These are phyloP conservation scores for Chrysoporthe puriensis DNA, from an alignment of 2,329 filamentous ascomycete genomes.

Conservation along the genomic window DNA sequence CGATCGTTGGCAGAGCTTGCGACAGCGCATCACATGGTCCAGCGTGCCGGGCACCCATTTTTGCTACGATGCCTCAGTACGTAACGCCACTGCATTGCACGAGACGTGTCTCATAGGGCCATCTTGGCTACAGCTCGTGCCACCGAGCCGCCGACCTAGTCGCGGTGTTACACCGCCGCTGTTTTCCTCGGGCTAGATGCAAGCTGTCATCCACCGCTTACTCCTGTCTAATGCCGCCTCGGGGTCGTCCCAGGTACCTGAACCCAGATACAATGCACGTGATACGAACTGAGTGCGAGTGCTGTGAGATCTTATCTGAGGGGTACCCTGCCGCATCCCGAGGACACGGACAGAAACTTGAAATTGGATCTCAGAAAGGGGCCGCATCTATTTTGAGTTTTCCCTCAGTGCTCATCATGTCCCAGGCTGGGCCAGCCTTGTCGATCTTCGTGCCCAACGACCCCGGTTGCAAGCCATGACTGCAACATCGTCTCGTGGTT, in stretches of 20 bases:
- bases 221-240: neutral
- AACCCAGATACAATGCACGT: neutral
- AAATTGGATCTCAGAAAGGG: neutral
- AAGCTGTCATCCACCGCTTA: neutral
- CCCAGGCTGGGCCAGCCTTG: constrained; percentile 6
- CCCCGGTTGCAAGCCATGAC: constrained; percentile 6
- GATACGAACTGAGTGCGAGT: neutral
- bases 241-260: neutral
- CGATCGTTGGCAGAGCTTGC: neutral
- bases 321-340: neutral
- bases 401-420: neutral
- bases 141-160: neutral
- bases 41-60: neutral
- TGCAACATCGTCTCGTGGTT: constrained; percentile 18
- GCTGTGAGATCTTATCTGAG: constrained; percentile 3
- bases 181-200: neutral
- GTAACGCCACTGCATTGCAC: neutral
- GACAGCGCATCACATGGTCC: neutral
- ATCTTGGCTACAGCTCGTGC: neutral
- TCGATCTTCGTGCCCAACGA: constrained; percentile 28
- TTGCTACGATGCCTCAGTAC: neutral
- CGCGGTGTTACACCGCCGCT: neutral
- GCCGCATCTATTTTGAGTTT: constrained; percentile 10
- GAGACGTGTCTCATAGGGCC: constrained; percentile 5
- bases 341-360: neutral